Percentiles rank a stretch among this genome's conserved stretches.
These are phyloP conservation scores for Alternaria ethzedia DNA, from an alignment of 2,329 filamentous ascomycete species.

Conservation along the genomic window DNA sequence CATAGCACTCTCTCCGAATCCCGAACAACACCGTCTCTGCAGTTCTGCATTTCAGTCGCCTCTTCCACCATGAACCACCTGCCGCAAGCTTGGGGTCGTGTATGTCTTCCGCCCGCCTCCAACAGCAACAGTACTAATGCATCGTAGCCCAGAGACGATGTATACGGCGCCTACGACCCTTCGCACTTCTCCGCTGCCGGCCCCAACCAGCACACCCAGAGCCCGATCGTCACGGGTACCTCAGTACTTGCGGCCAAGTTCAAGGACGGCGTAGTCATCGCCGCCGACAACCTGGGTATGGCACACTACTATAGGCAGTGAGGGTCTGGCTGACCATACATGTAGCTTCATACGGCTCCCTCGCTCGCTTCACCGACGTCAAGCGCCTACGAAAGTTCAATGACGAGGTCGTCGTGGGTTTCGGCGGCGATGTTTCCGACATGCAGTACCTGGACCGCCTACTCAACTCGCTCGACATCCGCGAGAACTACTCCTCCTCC, in stretches of 20 bases:
- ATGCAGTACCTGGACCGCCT: constrained; percentile 98
- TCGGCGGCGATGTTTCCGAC: constrained; percentile 96
- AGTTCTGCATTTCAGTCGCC: background rate
- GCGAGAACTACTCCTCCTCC: constrained; percentile 78
- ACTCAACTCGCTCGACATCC: constrained; percentile 82
- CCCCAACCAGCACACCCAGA: constrained; percentile 82
- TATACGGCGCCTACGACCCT: constrained; percentile 92
- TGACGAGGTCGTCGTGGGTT: constrained; percentile 82
- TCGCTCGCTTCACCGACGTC: constrained; percentile 92
- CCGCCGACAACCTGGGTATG: constrained; percentile 92
- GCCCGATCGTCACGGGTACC: constrained; percentile 92
- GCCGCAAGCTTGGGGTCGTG: constrained; percentile 70
- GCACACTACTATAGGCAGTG: background rate
- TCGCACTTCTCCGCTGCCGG: constrained; percentile 77
- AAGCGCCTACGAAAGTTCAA: constrained; percentile 93
- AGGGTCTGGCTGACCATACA: constrained; percentile 12
- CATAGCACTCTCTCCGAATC: constrained; percentile 1
- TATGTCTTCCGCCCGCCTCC: constrained; percentile 48
- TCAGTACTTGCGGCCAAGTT: constrained; percentile 96
- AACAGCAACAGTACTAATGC: constrained; percentile 29
- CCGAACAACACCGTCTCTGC: background rate
- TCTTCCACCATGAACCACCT: constrained; percentile 66
- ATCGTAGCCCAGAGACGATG: constrained; percentile 87
- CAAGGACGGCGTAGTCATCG: constrained; percentile 94
- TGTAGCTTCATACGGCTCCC: constrained; percentile 93